Percentiles rank a stretch among this genome's conserved stretches.
Evolutionary conservation across 345 rosid species (phyloP).

Genomic region (Ceriops zippeliana): DNA sequence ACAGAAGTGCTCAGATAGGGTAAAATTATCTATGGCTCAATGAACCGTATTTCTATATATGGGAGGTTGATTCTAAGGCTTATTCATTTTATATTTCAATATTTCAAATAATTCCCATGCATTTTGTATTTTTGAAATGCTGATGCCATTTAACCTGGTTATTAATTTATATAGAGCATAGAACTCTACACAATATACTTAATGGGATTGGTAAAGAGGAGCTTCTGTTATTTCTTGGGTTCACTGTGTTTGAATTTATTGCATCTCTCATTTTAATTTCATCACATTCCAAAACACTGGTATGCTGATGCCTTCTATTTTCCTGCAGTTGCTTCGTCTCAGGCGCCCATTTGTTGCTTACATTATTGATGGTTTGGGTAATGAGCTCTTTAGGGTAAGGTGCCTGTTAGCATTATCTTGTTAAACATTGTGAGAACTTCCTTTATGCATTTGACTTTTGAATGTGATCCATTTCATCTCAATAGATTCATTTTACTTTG

Average conservation of each 20-base stretch:
- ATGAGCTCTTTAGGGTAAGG: slow-evolving; percentile 78
- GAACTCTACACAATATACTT: too few species aligned
- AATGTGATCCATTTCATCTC: slow-evolving; percentile 22
- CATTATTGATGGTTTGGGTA: slow-evolving; percentile 67
- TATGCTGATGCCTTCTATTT: slow-evolving; percentile 9
- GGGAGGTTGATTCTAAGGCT: not conserved
- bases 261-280: not conserved
- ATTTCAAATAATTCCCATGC: not conserved
- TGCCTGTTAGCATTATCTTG: slow-evolving; percentile 6
- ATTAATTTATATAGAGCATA: too few species aligned
- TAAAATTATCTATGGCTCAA: not conserved
- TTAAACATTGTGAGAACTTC: slow-evolving; percentile 9
- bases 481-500: slow-evolving; percentile 20
- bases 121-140: too few species aligned
- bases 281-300: not conserved
- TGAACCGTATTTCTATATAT: not conserved
- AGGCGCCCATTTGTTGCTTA: slow-evolving; percentile 90
- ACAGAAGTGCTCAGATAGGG: too few species aligned
- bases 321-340: slow-evolving; percentile 63
- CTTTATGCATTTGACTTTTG: slow-evolving; percentile 5
- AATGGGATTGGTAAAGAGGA: too few species aligned
- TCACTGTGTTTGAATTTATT: not conserved
- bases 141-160: too few species aligned
- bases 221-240: not conserved
- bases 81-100: not conserved